Percentiles rank a stretch among this genome's conserved stretches.
Evolutionary conservation across 148 eudicot genomes (phyloP).

Genomic region (Persicaria maculosa): DNA sequence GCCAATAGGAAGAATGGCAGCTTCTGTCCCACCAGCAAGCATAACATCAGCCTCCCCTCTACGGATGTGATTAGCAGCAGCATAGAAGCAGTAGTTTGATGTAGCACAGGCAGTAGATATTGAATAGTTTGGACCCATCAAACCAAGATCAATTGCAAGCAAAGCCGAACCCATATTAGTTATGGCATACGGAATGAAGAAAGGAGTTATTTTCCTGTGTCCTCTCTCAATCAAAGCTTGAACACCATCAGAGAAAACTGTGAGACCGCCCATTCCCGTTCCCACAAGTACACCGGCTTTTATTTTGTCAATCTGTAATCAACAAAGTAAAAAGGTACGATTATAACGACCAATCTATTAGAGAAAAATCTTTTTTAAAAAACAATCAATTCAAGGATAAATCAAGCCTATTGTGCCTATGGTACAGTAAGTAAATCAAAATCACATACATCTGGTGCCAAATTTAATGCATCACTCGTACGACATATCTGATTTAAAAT

Average conservation of each 20-base stretch:
- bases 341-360: background rate
- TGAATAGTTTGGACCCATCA: constrained; percentile 95
- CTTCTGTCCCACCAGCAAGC: constrained; percentile 94
- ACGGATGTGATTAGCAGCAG: constrained; percentile 93
- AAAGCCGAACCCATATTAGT: constrained; percentile 93
- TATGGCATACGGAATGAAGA: constrained; percentile 86
- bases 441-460: background rate
- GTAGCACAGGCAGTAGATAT: constrained; percentile 97
- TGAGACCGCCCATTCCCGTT: constrained; percentile 92
- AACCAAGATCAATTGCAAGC: constrained; percentile 86
- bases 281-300: constrained; percentile 91
- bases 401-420: background rate
- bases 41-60: constrained; percentile 95
- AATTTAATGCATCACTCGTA: background rate
- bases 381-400: background rate
- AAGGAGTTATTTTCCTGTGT: constrained; percentile 76
- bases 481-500: background rate
- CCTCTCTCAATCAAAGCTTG: constrained; percentile 80
- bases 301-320: constrained; percentile 63
- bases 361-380: background rate
- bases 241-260: constrained; percentile 80
- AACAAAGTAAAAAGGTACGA: background rate
- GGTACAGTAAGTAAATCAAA: background rate
- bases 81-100: constrained; percentile 79
- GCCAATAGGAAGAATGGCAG: constrained; percentile 89